A percentile compares a stretch with the other conserved stretches of the same genome.
These are phyloP conservation scores for Adenanthera pavonina DNA, from an alignment of 306 rosid species.

Conservation along the genomic window DNA sequence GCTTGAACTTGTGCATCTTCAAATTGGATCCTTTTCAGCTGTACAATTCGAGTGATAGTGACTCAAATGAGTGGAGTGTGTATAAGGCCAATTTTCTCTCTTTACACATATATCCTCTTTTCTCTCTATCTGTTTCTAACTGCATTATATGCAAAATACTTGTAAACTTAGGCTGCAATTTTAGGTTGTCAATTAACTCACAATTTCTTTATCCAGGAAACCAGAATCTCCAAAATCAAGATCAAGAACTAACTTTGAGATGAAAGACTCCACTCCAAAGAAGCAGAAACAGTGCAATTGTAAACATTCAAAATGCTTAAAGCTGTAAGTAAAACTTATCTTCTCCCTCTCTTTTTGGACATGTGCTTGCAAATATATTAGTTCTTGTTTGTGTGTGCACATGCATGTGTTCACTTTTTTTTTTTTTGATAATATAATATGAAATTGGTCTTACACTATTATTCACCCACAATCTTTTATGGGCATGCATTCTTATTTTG, in stretches of 20 bases:
- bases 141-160: background rate
- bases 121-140: background rate
- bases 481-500: slow-evolving; percentile 33
- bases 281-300: slow-evolving; percentile 98
- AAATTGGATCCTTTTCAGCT: background rate
- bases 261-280: slow-evolving; percentile 87
- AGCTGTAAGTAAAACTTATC: slow-evolving; percentile 74
- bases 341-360: slow-evolving; percentile 12
- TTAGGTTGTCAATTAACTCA: slow-evolving; percentile 36
- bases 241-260: slow-evolving; percentile 72
- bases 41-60: background rate
- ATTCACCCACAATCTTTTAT: slow-evolving; percentile 22
- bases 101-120: background rate
- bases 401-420: slow-evolving; percentile 10
- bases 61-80: background rate
- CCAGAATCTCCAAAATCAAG: slow-evolving; percentile 90
- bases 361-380: slow-evolving; percentile 3
- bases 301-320: slow-evolving; percentile 93
- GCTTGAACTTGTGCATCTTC: slow-evolving; percentile 30
- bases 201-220: slow-evolving; percentile 66
- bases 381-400: background rate
- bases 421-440: slow-evolving; percentile 12
- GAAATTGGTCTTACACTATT: slow-evolving; percentile 28
- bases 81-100: background rate
- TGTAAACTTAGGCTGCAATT: background rate